A percentile compares a stretch with the other conserved stretches of the same genome.
Conservation (phyloP, 495 filamentous ascomycete genomes). For the Trichoderma erinaceum region DNA sequence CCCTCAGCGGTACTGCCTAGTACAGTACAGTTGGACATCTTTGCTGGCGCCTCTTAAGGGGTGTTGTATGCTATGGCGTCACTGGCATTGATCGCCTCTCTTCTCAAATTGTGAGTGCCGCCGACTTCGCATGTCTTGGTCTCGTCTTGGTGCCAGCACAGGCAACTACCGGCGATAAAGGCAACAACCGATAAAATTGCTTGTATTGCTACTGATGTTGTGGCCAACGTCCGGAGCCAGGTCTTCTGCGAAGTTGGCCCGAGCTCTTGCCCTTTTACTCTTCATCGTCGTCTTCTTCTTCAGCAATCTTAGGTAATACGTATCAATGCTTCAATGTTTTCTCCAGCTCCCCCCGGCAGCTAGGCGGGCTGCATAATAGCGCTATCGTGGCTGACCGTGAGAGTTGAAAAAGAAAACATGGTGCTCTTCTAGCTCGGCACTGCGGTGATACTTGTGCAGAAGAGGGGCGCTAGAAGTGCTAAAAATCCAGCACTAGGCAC, state of each 20-base stretch:
- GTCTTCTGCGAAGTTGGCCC: neutral
- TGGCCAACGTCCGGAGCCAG: neutral
- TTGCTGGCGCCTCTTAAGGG: conserved; percentile 9
- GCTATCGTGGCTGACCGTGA: conserved; percentile 2
- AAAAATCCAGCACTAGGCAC: neutral
- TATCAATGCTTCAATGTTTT: neutral
- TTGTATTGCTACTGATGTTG: too few relatives aligned
- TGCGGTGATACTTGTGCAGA: neutral
- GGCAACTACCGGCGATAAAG: neutral
- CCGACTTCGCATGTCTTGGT: neutral
- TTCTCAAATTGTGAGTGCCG: neutral
- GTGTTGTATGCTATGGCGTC: conserved; percentile 6
- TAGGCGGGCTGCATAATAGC: neutral
- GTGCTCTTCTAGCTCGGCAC: neutral
- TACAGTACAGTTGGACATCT: neutral
- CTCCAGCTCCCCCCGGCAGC: neutral
- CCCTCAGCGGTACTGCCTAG: neutral
- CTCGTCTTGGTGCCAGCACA: neutral
- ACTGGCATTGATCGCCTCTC: conserved; percentile 1
- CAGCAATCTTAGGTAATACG: neutral
- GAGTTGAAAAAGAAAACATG: neutral
- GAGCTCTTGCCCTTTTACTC: neutral
- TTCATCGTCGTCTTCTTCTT: neutral
- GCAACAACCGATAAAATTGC: neutral
- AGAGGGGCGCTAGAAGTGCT: neutral